Percentiles rank a stretch among this genome's conserved stretches.
phyloP scores from a whole-genome alignment of 2,329 filamentous ascomycete species.

The Venturia asperata region DNA sequence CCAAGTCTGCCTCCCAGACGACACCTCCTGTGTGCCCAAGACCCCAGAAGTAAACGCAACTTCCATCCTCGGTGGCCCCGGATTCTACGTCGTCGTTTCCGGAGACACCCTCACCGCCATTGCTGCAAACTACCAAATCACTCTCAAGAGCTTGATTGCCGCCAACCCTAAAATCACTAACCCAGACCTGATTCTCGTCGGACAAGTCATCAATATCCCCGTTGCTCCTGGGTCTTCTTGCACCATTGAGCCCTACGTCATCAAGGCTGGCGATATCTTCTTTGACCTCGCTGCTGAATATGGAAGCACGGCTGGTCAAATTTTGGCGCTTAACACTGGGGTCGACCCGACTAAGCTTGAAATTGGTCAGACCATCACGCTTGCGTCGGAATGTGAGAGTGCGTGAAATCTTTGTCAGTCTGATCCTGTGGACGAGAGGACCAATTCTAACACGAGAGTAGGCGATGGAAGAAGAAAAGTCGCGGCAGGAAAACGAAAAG shows the following conservation, averaged over 20 bases:
- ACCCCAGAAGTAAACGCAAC: background rate
- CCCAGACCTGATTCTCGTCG: background rate
- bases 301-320: background rate
- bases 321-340: background rate
- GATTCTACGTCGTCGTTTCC: background rate
- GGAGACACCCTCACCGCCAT: constrained; percentile 3
- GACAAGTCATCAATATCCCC: constrained; percentile 3
- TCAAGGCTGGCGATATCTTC: background rate
- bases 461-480: background rate
- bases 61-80: background rate
- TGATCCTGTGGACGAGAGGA: background rate
- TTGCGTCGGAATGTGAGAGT: background rate
- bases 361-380: background rate
- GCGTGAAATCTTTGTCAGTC: background rate
- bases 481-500: too few species aligned
- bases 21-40: background rate
- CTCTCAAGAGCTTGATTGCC: background rate
- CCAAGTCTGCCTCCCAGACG: background rate
- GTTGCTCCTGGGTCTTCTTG: background rate
- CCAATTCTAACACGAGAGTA: background rate
- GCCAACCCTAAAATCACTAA: background rate
- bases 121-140: background rate
- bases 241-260: background rate
- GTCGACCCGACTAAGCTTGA: background rate
- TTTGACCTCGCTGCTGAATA: background rate